Evolutionary conservation across 139 green algal genomes (phyloP).

Genomic region (Pycnococcus provasolii): DNA sequence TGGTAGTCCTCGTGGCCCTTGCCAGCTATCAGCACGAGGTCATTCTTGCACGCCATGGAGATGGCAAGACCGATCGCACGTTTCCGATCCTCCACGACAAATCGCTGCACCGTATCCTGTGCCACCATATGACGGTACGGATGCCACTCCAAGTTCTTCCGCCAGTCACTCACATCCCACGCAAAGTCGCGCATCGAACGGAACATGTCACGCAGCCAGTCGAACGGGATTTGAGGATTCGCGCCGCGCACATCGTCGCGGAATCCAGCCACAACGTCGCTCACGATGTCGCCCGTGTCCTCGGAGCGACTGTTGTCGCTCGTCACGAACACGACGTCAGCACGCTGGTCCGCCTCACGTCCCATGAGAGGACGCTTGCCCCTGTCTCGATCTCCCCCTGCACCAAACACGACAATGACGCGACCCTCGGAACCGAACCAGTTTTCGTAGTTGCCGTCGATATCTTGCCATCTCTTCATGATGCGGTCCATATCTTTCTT

Average conservation of each 20-base stretch:
- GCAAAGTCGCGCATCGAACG: conserved; percentile 1
- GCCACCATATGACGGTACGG: too few species aligned
- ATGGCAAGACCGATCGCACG: conserved; percentile 88
- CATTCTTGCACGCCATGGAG: conserved; percentile 60
- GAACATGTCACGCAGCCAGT: neutral
- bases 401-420: conserved; percentile 76
- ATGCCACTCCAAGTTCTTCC: too few species aligned
- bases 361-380: conserved; percentile 61
- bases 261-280: conserved; percentile 13
- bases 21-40: conserved; percentile 77
- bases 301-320: conserved; percentile 72
- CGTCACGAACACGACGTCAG: conserved; percentile 84
- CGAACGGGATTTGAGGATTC: neutral
- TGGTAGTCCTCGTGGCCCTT: conserved; percentile 58
- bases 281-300: conserved; percentile 31
- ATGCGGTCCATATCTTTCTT: too few species aligned
- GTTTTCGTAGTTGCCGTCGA: too few species aligned
- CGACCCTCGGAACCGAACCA: neutral
- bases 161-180: neutral
- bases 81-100: conserved; percentile 62
- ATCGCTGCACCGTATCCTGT: conserved; percentile 25
- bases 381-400: conserved; percentile 48
- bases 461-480: too few species aligned
- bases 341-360: conserved; percentile 64
- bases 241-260: neutral